Evolutionary conservation across 2,329 filamentous ascomycete genomes (phyloP).

Genomic region (Fulvia fulva): DNA sequence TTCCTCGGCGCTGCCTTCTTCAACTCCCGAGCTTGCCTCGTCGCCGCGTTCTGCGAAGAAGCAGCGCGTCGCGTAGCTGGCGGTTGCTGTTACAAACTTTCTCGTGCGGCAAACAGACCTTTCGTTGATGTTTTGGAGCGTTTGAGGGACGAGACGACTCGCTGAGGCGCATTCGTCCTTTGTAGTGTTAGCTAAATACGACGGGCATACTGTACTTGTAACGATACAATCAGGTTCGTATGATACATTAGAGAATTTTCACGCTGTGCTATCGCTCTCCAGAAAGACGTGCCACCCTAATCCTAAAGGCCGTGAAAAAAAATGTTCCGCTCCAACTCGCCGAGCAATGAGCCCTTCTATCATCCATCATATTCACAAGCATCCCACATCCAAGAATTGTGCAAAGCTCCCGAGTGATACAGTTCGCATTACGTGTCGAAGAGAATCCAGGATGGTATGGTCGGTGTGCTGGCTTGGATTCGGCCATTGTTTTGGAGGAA

Average conservation of each 20-base stretch:
- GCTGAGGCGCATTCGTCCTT: neutral
- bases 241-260: neutral
- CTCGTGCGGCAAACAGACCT: neutral
- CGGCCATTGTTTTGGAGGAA: no score
- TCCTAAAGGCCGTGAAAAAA: no score
- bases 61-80: neutral
- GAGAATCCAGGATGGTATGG: no score
- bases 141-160: neutral
- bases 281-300: no score
- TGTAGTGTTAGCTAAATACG: neutral
- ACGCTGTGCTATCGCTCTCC: neutral
- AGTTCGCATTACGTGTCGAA: no score
- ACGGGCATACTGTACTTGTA: neutral
- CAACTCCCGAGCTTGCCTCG: neutral
- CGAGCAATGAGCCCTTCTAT: no score
- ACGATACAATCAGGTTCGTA: neutral
- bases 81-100: no score
- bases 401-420: no score
- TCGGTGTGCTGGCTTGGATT: no score
- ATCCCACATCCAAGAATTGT: no score
- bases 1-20: neutral
- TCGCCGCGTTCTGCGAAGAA: neutral
- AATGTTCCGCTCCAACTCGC: no score
- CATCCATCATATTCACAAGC: no score
- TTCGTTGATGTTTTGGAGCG: neutral